Conservation (phyloP, 1,284 basidiomycete genomes). For the Melampsora americana region DNA sequence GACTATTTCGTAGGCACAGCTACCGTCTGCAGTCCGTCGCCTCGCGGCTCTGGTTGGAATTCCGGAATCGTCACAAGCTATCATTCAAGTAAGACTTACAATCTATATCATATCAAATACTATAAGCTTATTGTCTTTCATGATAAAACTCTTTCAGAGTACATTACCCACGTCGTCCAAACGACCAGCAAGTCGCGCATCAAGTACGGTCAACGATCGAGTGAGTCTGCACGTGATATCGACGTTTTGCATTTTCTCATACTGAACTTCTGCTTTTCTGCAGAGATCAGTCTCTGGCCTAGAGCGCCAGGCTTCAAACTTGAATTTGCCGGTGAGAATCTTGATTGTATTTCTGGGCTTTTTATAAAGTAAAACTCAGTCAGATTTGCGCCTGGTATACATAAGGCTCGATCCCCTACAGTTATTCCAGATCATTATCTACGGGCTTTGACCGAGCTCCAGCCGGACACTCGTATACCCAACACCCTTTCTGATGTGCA, state of each 20-base stretch:
- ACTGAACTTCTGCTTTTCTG: not conserved
- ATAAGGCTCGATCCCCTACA: not conserved
- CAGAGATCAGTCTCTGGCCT: not conserved
- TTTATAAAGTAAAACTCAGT: no score
- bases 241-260: not conserved
- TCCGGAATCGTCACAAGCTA: slow-evolving; percentile 44
- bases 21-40: slow-evolving; percentile 27
- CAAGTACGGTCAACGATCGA: not conserved
- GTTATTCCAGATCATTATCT: slow-evolving; percentile 9
- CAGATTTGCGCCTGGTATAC: not conserved
- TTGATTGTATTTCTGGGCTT: no score
- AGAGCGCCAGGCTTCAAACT: not conserved
- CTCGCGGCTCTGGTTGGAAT: slow-evolving; percentile 38
- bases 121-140: not conserved
- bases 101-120: not conserved
- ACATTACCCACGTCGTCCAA: slow-evolving; percentile 19
- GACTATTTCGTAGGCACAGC: slow-evolving; percentile 15
- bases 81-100: slow-evolving; percentile 29
- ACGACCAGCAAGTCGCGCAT: not conserved
- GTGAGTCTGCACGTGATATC: slow-evolving; percentile 1
- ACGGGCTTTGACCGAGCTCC: not conserved
- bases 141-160: slow-evolving; percentile 14
- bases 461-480: not conserved
- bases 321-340: not conserved
- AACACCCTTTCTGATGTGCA: not conserved